These are phyloP conservation scores for Glycine soja DNA, from an alignment of 306 rosid genomes.

Conservation along the genomic window DNA sequence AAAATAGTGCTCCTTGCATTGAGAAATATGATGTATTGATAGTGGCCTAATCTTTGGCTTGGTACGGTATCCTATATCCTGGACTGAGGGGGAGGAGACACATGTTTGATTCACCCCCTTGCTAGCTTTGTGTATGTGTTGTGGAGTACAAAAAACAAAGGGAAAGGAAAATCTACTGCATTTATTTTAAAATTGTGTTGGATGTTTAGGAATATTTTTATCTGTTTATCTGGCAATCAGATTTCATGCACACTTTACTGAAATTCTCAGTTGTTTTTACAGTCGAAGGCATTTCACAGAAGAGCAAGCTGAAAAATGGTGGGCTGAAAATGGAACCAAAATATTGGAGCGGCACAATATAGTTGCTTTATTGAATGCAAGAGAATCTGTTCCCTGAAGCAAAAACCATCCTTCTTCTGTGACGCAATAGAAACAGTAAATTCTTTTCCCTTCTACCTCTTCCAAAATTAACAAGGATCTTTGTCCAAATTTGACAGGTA, in stretches of 20 bases:
- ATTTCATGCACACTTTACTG: slow-evolving; percentile 41
- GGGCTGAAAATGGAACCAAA: slow-evolving; percentile 80
- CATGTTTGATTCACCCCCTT: background rate
- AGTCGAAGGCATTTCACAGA: slow-evolving; percentile 90
- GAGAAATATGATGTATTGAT: background rate
- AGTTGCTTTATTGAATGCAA: slow-evolving; percentile 57
- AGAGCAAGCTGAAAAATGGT: slow-evolving; percentile 88
- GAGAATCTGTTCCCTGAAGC: slow-evolving; percentile 40
- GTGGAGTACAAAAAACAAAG: background rate
- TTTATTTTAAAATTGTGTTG: background rate
- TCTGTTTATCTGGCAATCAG: slow-evolving; percentile 31
- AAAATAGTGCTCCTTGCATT: background rate
- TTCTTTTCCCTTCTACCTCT: slow-evolving; percentile 47
- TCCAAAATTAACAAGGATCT: slow-evolving; percentile 36
- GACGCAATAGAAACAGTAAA: slow-evolving; percentile 55
- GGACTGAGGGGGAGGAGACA: too few relatives aligned
- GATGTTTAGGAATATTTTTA: slow-evolving; percentile 25
- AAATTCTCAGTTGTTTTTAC: slow-evolving; percentile 47
- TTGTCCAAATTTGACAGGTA: slow-evolving; percentile 47
- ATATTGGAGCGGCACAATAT: slow-evolving; percentile 71
- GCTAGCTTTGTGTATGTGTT: background rate
- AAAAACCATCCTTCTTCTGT: slow-evolving; percentile 40
- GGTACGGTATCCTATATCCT: background rate
- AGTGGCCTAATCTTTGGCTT: background rate
- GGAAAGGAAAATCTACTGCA: background rate